Evolutionary conservation across 2,329 filamentous ascomycete species (phyloP).

Genomic region (Trichoderma lentiforme): DNA sequence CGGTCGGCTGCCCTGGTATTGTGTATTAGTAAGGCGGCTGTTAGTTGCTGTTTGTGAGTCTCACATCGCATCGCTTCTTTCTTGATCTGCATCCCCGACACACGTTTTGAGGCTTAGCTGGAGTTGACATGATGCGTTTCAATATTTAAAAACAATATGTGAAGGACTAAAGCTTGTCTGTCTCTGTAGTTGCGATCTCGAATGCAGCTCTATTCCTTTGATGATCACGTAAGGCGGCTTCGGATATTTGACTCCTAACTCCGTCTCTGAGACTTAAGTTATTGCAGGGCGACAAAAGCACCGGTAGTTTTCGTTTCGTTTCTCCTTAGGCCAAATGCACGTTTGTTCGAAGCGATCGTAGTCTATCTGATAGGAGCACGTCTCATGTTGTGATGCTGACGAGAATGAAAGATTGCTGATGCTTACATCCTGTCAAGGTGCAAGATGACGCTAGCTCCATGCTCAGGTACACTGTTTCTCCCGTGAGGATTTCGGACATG

Average conservation of each 20-base stretch:
- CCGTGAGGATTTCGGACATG: background rate
- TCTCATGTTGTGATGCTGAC: background rate
- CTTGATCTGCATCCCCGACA: conserved; percentile 27
- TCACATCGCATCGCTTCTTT: conserved; percentile 28
- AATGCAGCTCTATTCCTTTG: background rate
- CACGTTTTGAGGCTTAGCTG: conserved; percentile 26
- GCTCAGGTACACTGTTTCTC: background rate
- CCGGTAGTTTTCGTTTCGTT: background rate
- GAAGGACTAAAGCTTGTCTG: background rate
- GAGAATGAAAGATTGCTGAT: background rate
- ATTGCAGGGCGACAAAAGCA: background rate
- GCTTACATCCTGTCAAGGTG: background rate
- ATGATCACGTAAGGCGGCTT: conserved; percentile 5
- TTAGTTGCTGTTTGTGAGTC: background rate
- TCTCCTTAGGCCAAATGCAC: background rate
- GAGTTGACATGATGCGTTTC: conserved; percentile 22
- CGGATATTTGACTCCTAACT: conserved; percentile 12
- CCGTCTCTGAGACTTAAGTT: background rate
- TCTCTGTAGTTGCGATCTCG: background rate
- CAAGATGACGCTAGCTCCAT: background rate
- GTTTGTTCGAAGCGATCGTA: background rate
- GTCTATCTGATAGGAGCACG: too few relatives aligned
- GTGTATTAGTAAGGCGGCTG: background rate
- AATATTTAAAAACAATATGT: background rate
- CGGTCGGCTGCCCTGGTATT: conserved; percentile 21